phyloP scores from a whole-genome alignment of 768 basidiomycete genomes.

The Mycena chlorophos region DNA sequence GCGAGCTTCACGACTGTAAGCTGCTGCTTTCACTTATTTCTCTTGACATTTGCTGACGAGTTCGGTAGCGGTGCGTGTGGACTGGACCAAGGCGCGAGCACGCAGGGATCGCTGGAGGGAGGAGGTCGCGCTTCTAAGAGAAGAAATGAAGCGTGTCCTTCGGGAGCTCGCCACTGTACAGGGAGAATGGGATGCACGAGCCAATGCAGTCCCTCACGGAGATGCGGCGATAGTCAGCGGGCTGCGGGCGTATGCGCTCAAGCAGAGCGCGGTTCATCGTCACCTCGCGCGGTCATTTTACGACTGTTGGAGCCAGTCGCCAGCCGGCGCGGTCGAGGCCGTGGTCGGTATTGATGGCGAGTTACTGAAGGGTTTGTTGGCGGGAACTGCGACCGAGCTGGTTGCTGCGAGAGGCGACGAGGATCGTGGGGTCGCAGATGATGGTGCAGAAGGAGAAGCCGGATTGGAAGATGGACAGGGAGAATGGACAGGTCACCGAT shows the following conservation, averaged over 20 bases:
- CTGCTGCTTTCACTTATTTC: not conserved
- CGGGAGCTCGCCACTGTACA: constrained; percentile 1
- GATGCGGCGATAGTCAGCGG: not conserved
- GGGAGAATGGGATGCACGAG: not conserved
- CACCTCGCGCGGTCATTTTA: not conserved
- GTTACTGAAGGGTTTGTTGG: not conserved
- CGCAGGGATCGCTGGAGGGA: constrained; percentile 8
- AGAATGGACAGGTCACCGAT: too few relatives aligned
- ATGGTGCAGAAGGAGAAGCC: too few relatives aligned
- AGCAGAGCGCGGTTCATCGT: not conserved
- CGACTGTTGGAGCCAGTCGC: not conserved
- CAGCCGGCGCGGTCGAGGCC: not conserved
- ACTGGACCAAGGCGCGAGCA: constrained; percentile 12
- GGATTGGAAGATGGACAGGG: too few relatives aligned
- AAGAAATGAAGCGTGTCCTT: constrained; percentile 19
- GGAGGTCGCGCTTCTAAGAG: constrained; percentile 13
- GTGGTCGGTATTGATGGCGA: not conserved
- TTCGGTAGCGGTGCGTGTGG: constrained; percentile 7
- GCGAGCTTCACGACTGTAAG: constrained; percentile 8
- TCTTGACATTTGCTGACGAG: not conserved
- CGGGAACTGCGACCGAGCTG: not conserved
- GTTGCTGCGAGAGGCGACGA: not conserved
- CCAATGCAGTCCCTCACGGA: not conserved
- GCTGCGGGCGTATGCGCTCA: not conserved
- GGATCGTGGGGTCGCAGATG: too few relatives aligned